These are phyloP conservation scores for Candida wancherniae DNA, from an alignment of 805 yeast genomes.

Conservation along the genomic window DNA sequence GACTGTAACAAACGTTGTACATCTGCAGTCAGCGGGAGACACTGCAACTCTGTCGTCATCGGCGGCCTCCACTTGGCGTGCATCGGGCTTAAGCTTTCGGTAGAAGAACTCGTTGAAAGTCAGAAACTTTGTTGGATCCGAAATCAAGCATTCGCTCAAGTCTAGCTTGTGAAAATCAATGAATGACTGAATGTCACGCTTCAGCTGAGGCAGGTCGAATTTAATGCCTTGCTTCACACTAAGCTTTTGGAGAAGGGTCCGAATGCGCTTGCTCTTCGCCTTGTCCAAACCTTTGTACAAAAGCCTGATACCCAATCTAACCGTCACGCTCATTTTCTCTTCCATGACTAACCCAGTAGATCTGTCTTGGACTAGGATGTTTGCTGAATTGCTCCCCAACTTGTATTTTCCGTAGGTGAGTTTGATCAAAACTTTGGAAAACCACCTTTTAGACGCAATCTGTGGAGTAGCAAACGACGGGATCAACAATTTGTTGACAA, in stretches of 20 bases:
- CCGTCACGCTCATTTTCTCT: constrained; percentile 87
- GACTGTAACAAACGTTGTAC: constrained; percentile 62
- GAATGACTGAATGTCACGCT: constrained; percentile 65
- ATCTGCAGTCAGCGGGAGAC: constrained; percentile 86
- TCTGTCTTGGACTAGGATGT: constrained; percentile 90
- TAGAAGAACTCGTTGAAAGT: constrained; percentile 90
- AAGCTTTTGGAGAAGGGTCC: constrained; percentile 56
- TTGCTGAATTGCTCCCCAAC: constrained; percentile 83
- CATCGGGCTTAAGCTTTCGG: constrained; percentile 64
- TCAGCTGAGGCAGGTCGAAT: constrained; percentile 70
- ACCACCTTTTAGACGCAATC: constrained; percentile 87
- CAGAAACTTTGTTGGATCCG: constrained; percentile 45
- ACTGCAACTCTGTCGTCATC: constrained; percentile 47
- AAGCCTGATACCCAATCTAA: constrained; percentile 80
- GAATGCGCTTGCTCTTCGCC: constrained; percentile 55
- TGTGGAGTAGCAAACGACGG: constrained; percentile 72
- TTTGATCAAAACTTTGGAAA: constrained; percentile 73
- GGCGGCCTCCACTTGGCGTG: constrained; percentile 65
- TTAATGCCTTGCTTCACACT: constrained; percentile 80
- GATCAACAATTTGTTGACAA: constrained; percentile 57
- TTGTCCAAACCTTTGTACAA: constrained; percentile 70
- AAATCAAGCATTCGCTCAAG: constrained; percentile 57
- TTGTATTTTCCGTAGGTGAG: constrained; percentile 84
- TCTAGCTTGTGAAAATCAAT: constrained; percentile 79
- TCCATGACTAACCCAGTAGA: constrained; percentile 84